Conservation (phyloP, 169 alveolate genomes). For the Cryptosporidium felis region DNA sequence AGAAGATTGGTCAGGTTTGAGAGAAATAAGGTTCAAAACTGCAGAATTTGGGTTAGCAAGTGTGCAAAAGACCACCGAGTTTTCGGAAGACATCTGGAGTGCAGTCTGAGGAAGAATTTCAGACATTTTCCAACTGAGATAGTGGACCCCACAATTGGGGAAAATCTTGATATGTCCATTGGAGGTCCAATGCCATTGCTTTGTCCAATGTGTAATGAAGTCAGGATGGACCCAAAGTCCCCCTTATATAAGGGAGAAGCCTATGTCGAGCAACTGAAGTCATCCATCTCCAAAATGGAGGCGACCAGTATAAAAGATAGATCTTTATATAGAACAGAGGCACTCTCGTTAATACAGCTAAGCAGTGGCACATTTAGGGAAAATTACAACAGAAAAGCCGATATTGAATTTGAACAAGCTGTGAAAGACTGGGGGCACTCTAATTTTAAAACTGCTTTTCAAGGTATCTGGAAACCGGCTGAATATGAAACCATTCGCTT, state of each 20-base stretch:
- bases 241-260: conserved; percentile 66
- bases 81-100: conserved; percentile 58
- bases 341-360: conserved; percentile 42
- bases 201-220: conserved; percentile 71
- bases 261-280: conserved; percentile 61
- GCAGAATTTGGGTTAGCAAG: conserved; percentile 65
- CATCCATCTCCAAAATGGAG: conserved; percentile 58
- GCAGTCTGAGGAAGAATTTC: conserved; percentile 65
- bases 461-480: no score
- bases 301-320: conserved; percentile 17
- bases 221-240: conserved; percentile 52
- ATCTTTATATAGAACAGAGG: conserved; percentile 10
- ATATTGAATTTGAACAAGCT: no score
- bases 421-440: no score
- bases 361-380: not conserved
- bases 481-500: no score
- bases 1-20: conserved; percentile 56
- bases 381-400: no score
- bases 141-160: conserved; percentile 71
- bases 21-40: conserved; percentile 54
- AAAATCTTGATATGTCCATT: conserved; percentile 25
- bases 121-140: conserved; percentile 60
- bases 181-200: conserved; percentile 70
- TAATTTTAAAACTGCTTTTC: no score
- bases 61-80: conserved; percentile 66